A percentile compares a stretch with the other conserved stretches of the same genome.
These are phyloP conservation scores for Ilex paraguariensis DNA, from an alignment of 305 asterid species.

Conservation along the genomic window DNA sequence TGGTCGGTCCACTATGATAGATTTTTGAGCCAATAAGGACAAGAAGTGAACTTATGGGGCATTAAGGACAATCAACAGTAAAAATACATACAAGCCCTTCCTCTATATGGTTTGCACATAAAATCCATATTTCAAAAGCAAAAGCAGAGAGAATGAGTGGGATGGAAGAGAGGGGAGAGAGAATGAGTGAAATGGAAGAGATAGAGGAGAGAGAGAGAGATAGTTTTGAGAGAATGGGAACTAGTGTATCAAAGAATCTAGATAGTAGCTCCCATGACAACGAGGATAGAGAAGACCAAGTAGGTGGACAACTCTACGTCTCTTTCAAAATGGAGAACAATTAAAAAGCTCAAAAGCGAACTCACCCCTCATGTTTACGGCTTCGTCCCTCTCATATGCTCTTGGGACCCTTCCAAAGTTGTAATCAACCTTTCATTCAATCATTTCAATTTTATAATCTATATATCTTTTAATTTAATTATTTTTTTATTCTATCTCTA, in stretches of 20 bases:
- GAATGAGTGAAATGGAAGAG: no score
- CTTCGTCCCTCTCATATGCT: slow-evolving; percentile 84
- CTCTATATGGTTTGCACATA: no score
- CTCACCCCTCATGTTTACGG: slow-evolving; percentile 90
- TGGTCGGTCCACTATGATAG: no score
- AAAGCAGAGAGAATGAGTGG: no score
- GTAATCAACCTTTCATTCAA: slow-evolving; percentile 23
- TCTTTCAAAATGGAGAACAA: slow-evolving; percentile 77
- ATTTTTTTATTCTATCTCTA: slow-evolving; percentile 1
- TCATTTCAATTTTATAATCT: background rate
- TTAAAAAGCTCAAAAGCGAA: slow-evolving; percentile 52
- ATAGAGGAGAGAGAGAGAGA: background rate
- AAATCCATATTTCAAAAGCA: no score
- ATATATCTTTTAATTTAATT: no score
- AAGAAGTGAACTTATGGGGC: no score
- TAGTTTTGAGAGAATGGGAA: slow-evolving; percentile 52
- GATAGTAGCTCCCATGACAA: slow-evolving; percentile 57
- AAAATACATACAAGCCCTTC: no score
- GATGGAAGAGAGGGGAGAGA: no score
- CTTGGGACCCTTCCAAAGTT: slow-evolving; percentile 91
- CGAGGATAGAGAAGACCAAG: slow-evolving; percentile 63
- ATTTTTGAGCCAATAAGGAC: no score
- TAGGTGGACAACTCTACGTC: slow-evolving; percentile 76
- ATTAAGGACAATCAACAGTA: no score
- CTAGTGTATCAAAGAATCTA: slow-evolving; percentile 51